Percentiles rank a stretch among this genome's conserved stretches.
Evolutionary conservation across 2,329 filamentous ascomycete species (phyloP).

Genomic region (Aureobasidium leucospermi): DNA sequence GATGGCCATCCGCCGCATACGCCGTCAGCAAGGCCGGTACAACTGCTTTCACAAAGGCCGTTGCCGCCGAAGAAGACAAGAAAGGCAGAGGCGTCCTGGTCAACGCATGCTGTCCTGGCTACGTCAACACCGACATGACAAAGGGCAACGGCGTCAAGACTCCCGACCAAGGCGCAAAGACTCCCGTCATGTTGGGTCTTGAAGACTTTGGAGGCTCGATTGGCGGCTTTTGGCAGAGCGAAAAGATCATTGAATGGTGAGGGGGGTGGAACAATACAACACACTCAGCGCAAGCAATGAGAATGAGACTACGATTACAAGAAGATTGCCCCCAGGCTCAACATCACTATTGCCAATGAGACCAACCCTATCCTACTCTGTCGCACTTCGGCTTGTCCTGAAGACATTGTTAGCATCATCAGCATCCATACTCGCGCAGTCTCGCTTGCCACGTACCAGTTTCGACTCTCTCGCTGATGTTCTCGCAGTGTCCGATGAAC

Average conservation of each 20-base stretch:
- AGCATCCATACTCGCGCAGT: neutral
- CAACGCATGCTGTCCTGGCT: conserved; percentile 31
- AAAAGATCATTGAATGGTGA: conserved; percentile 28
- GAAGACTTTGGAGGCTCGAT: conserved; percentile 26
- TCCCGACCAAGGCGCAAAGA: conserved; percentile 28
- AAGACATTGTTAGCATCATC: too few species aligned
- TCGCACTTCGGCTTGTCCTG: too few species aligned
- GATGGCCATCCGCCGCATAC: conserved; percentile 46
- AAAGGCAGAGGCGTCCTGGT: conserved; percentile 23
- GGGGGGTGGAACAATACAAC: neutral
- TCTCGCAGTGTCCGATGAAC: neutral
- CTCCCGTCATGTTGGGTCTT: conserved; percentile 29
- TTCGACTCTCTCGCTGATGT: neutral
- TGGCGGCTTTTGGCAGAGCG: conserved; percentile 30
- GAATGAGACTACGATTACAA: neutral
- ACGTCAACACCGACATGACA: conserved; percentile 33
- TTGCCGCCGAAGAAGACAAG: conserved; percentile 25
- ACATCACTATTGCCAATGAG: too few species aligned
- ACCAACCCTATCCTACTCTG: too few species aligned
- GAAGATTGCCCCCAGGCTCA: too few species aligned
- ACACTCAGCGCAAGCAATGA: neutral
- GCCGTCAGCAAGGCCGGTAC: conserved; percentile 34
- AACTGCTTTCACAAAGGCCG: conserved; percentile 29
- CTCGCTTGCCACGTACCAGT: neutral
- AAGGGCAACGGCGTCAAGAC: conserved; percentile 28